Conservation (phyloP, 371 early-diverging fungal species). For the Basidiobolus heterosporus region DNA sequence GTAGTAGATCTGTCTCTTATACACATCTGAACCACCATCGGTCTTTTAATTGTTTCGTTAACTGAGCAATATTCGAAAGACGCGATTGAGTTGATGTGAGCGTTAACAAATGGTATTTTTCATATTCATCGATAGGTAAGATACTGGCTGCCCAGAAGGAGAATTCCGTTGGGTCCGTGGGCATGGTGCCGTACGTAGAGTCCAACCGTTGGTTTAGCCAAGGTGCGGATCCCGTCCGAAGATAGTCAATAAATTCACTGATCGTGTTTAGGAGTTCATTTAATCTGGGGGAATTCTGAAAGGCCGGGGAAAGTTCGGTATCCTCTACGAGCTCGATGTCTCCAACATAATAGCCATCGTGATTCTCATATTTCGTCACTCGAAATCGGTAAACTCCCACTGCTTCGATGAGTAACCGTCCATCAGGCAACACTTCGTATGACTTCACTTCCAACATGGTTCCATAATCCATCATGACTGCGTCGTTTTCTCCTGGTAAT, state of each 20-base stretch:
- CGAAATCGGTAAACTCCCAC: conserved; percentile 22
- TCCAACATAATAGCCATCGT: conserved; percentile 15
- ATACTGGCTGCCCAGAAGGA: conserved; percentile 37
- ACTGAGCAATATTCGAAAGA: too few relatives aligned
- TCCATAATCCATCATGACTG: conserved; percentile 18
- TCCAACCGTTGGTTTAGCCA: conserved; percentile 16
- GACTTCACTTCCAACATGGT: conserved; percentile 24
- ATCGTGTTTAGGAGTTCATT: conserved; percentile 5
- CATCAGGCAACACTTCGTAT: conserved; percentile 20
- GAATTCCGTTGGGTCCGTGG: conserved; percentile 22
- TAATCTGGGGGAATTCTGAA: conserved; percentile 5
- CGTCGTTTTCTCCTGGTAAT: conserved; percentile 9
- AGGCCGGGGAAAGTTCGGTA: conserved; percentile 10
- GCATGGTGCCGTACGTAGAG: conserved; percentile 21
- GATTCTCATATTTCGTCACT: conserved; percentile 10
- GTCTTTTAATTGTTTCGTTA: too few relatives aligned
- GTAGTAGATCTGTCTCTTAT: too few relatives aligned
- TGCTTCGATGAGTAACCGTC: conserved; percentile 9
- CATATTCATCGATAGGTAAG: conserved; percentile 22
- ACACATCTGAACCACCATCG: too few relatives aligned
- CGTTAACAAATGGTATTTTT: too few relatives aligned
- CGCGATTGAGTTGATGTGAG: too few relatives aligned
- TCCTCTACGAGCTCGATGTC: conserved; percentile 26
- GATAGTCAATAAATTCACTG: conserved; percentile 12
- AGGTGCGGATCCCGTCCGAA: conserved; percentile 12